phyloP scores from a whole-genome alignment of 805 yeast species.

The Isabelozyma gotoi region DNA sequence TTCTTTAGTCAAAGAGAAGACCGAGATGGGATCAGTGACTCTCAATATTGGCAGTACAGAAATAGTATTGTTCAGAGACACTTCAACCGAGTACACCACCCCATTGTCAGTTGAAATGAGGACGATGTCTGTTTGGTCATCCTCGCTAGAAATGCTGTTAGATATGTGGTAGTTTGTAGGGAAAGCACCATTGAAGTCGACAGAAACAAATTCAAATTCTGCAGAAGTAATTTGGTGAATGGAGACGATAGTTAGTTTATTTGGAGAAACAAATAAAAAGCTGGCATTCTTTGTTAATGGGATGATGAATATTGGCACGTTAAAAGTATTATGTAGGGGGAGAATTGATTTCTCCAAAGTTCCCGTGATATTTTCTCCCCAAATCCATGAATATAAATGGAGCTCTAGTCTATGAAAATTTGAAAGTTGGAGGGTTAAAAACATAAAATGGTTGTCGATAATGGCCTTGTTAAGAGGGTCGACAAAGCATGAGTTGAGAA shows the following conservation, averaged over 20 bases:
- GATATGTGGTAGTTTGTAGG: conserved; percentile 40
- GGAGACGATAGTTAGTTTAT: conserved; percentile 33
- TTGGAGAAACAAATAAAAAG: conserved; percentile 38
- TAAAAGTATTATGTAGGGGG: conserved; percentile 39
- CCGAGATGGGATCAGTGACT: conserved; percentile 35
- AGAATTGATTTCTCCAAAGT: conserved; percentile 35
- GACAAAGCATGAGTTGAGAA: conserved; percentile 44
- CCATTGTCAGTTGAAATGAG: conserved; percentile 37
- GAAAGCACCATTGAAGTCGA: conserved; percentile 27
- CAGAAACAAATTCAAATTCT: conserved; percentile 32
- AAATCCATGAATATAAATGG: conserved; percentile 38
- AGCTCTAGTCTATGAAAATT: conserved; percentile 34
- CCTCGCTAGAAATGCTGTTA: conserved; percentile 1
- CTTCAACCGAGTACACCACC: conserved; percentile 25
- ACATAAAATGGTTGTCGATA: conserved; percentile 28
- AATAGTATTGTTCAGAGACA: conserved; percentile 15
- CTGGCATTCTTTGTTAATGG: conserved; percentile 36
- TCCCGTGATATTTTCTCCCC: conserved; percentile 23
- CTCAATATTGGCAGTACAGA: conserved; percentile 28
- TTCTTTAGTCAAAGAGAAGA: conserved; percentile 25
- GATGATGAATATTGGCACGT: conserved; percentile 42
- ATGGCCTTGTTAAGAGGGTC: conserved; percentile 27
- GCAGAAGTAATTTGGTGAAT: conserved; percentile 50
- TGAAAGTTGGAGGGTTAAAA: conserved; percentile 37
- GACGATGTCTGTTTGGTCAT: conserved; percentile 20